Conservation (phyloP, 495 filamentous ascomycete genomes). For the Aspergillus mulundensis region DNA sequence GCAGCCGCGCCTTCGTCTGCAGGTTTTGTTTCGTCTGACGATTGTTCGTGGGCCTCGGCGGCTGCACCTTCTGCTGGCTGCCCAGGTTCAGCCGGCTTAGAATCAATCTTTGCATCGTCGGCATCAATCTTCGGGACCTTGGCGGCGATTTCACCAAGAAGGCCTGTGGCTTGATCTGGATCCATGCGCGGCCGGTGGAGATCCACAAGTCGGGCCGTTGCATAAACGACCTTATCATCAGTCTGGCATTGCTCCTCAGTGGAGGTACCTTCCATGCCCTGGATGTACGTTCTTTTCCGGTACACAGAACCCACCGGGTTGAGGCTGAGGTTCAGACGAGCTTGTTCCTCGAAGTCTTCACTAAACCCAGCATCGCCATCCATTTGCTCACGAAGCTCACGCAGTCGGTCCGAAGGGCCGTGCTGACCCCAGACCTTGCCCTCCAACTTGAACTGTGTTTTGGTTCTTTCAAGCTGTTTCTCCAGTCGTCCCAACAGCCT, state of each 20-base stretch:
- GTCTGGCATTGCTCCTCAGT: conserved; percentile 32
- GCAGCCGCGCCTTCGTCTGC: conserved; percentile 38
- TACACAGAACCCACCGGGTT: conserved; percentile 65
- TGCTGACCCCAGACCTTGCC: conserved; percentile 88
- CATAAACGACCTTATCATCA: conserved; percentile 47
- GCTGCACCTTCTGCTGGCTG: conserved; percentile 23
- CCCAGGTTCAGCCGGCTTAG: conserved; percentile 22
- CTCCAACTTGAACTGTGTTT: conserved; percentile 97
- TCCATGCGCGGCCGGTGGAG: conserved; percentile 71
- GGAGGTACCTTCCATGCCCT: conserved; percentile 38
- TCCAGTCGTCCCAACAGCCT: conserved; percentile 87
- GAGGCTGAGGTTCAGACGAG: conserved; percentile 44
- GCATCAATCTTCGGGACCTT: conserved; percentile 75
- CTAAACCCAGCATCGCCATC: conserved; percentile 56
- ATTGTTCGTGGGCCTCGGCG: conserved; percentile 32
- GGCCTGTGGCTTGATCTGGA: conserved; percentile 64
- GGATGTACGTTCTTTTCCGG: conserved; percentile 54
- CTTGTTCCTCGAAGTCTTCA: conserved; percentile 49
- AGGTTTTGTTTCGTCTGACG: conserved; percentile 21
- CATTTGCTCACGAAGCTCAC: conserved; percentile 93
- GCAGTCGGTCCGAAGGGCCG: conserved; percentile 84
- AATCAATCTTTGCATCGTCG: conserved; percentile 63
- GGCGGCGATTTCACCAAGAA: conserved; percentile 75
- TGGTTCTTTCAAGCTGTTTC: conserved; percentile 91
- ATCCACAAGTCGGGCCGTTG: conserved; percentile 63